A percentile compares a stretch with the other conserved stretches of the same genome.
Conservation (phyloP, 805 yeast species). For the Candida mattraensis region DNA sequence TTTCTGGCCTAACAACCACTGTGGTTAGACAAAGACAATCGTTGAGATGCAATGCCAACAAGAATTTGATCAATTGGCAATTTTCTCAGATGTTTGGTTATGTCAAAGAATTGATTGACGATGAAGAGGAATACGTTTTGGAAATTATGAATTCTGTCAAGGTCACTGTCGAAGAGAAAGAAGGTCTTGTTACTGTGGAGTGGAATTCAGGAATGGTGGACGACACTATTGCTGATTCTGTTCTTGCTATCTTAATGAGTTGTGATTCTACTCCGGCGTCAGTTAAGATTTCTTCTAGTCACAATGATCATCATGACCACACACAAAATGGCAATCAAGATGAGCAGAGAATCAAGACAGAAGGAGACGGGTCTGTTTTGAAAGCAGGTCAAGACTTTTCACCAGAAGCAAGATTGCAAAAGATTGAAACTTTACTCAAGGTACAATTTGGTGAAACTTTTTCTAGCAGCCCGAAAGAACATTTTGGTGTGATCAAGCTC, state of each 20-base stretch:
- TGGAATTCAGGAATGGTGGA: slow-evolving; percentile 90
- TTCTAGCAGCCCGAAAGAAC: slow-evolving; percentile 37
- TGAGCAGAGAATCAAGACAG: slow-evolving; percentile 15
- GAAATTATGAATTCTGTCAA: slow-evolving; percentile 65
- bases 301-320: slow-evolving; percentile 45
- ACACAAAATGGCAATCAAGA: slow-evolving; percentile 22
- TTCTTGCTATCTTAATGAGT: slow-evolving; percentile 83
- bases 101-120: slow-evolving; percentile 62
- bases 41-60: slow-evolving; percentile 74
- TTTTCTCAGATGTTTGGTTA: slow-evolving; percentile 93
- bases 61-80: slow-evolving; percentile 83
- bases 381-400: slow-evolving; percentile 23
- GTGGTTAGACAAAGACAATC: slow-evolving; percentile 80
- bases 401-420: slow-evolving; percentile 41
- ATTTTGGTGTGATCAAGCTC: slow-evolving; percentile 61
- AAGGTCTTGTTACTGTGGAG: slow-evolving; percentile 61
- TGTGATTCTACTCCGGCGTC: slow-evolving; percentile 96
- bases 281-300: slow-evolving; percentile 81
- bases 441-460: slow-evolving; percentile 91
- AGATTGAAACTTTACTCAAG: slow-evolving; percentile 60
- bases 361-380: not conserved
- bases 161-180: slow-evolving; percentile 46
- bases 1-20: slow-evolving; percentile 82
- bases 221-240: slow-evolving; percentile 93
- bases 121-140: slow-evolving; percentile 46